Percentiles rank a stretch among this genome's conserved stretches.
Conservation (phyloP, 805 yeast genomes). For the Debaryomyces hansenii region DNA sequence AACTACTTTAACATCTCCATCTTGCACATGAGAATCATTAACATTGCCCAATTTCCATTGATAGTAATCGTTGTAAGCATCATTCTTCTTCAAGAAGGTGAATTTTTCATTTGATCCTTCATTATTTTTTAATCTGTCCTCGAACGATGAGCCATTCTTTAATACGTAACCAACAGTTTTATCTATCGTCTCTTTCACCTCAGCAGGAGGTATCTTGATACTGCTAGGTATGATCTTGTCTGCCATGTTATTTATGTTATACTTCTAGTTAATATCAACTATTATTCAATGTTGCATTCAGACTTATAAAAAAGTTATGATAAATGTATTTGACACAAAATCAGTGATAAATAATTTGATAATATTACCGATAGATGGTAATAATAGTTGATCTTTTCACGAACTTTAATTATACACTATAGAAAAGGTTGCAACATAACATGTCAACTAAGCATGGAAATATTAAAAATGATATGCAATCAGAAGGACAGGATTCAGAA, state of each 20-base stretch:
- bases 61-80: slow-evolving; percentile 62
- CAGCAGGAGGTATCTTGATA: slow-evolving; percentile 49
- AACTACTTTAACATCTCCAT: slow-evolving; percentile 1
- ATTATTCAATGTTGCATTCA: too few species aligned
- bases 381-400: too few species aligned
- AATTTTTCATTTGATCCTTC: slow-evolving; percentile 50
- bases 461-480: not conserved
- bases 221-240: slow-evolving; percentile 7
- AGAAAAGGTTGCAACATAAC: too few species aligned
- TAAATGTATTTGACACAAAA: too few species aligned
- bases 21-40: slow-evolving; percentile 8
- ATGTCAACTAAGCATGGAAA: not conserved
- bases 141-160: slow-evolving; percentile 69
- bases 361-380: too few species aligned
- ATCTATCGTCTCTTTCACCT: slow-evolving; percentile 52
- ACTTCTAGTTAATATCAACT: not conserved
- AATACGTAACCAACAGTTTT: slow-evolving; percentile 72
- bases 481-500: slow-evolving; percentile 14
- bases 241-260: not conserved
- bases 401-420: too few species aligned
- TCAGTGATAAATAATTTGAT: too few species aligned
- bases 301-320: too few species aligned
- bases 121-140: slow-evolving; percentile 52
- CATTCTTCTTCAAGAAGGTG: slow-evolving; percentile 55
- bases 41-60: slow-evolving; percentile 39